Evolutionary conservation across 352 stramenopile species (phyloP), one percentile per base, ranked within the genome.

Genomic region (Phytopythium kandeliae): DNA sequence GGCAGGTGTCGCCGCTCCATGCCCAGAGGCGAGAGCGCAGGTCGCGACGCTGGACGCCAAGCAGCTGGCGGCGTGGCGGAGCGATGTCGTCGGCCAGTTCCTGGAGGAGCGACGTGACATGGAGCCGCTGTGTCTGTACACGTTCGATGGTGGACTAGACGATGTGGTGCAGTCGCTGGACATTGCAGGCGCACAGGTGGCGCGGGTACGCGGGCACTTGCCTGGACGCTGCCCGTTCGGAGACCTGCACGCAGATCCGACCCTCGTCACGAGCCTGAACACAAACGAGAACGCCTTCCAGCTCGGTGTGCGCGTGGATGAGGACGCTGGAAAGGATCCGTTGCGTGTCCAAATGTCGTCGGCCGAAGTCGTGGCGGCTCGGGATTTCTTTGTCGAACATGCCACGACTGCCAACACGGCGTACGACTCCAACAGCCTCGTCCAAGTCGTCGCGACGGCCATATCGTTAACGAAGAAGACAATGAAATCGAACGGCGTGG

Each of bases 291-390:
- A 60, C 0, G 63, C 57, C 25, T 65, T 50, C 22, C 75, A 86
- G 50, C 60, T 86, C 22, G 78, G 78, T 25, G 54, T 73, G 11
- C 74, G 65, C 31, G 11, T 90, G 4, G 28, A 40, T 4, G 55
- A 66, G 30, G 66, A 72, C 26, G 51, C 63, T 0, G 45, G 31
- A 0, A 62, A 64, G 9, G 52, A 80, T 38, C 50, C 52, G 16
- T 74, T 60, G 31, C 67, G 65, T 1, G 57, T 74, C 3, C 78
- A 90, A 28, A 64, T 88, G 46, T 73, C 64, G 17, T 87, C 78
- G 2, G 69, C 58, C 5, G 67, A 74, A 21, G 60, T 79, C 10
- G 60, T 78, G 11, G 65, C 64, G 3, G 74, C 74, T 1, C 64
- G 66, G n/a, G 60, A 83, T 2, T 84, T 88, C 24, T 88, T 76